Base-by-base conservation (phyloP, 805 yeast genomes). In the Candida michaelii region DNA sequence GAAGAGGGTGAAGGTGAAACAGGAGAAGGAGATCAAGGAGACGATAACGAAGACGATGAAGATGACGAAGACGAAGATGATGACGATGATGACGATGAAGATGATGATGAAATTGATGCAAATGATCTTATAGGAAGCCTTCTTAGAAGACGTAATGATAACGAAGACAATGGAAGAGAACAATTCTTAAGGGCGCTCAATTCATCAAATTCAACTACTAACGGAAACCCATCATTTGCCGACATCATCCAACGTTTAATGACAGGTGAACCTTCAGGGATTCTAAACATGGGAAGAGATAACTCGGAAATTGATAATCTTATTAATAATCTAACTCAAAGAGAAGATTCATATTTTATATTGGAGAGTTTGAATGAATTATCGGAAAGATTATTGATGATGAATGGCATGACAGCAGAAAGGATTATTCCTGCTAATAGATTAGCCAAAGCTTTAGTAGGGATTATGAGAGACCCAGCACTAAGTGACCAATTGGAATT, bases 401-500 rank as follows among this genome's bases (percentile, higher is more conserved):
- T 82, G 79, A 81, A 82, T 44, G 78, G 75, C 4, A 54, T 80
- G 14, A 61, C 79, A 3, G 81, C 84, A 0, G 90, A 83, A 44
- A 63, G 89, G 21, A 59, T 70, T 2, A 65, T 90, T 7, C 89
- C 96, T 0, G 69, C 83, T 0, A 74, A 70, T 37, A 71, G 67
- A 39, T 57, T 89, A 17, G 66, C 85, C 0, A 68, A 66, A 23
- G 74, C 75, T 12, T 61, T 90, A 33, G 77, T 85, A 0, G 60
- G 62, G 2, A 72, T 89, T 6, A 63, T 91, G 56, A 69, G 70
- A 12, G 81, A 79, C 46, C 83, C 87, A 0, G 32, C 53, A 5
- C 72, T 80, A 37, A 74, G 71, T 21, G 85, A 79, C 15, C 84
- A 85, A 48, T 65, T 87, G 37, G 97, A 91, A 55, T 57, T 90